Evolutionary conservation across 1,284 basidiomycete genomes (phyloP).

Genomic region (Trichosporon sp.): DNA sequence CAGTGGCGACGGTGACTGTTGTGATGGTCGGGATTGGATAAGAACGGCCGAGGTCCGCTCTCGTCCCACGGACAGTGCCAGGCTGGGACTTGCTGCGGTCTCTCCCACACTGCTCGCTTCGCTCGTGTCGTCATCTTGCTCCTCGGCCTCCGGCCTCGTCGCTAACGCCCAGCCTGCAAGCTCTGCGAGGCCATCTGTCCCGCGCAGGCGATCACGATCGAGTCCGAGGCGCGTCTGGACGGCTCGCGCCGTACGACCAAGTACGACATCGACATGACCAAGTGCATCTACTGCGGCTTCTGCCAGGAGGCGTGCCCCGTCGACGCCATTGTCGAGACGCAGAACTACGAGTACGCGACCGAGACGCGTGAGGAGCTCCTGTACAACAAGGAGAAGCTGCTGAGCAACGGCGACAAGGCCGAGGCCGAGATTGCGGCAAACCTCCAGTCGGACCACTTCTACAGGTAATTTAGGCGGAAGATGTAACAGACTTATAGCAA

Average conservation of each 20-base stretch:
- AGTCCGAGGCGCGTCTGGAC: slow-evolving; percentile 93
- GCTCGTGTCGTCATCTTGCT: neutral
- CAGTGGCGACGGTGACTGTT: neutral
- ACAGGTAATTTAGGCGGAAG: slow-evolving; percentile 27
- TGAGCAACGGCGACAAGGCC: slow-evolving; percentile 92
- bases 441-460: slow-evolving; percentile 65
- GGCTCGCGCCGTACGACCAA: slow-evolving; percentile 95
- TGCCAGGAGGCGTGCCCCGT: slow-evolving; percentile 99
- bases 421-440: slow-evolving; percentile 97
- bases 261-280: slow-evolving; percentile 93
- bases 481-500: slow-evolving; percentile 13
- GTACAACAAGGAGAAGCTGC: slow-evolving; percentile 96
- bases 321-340: slow-evolving; percentile 98
- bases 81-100: neutral
- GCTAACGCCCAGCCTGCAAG: slow-evolving; percentile 77
- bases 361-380: slow-evolving; percentile 97
- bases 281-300: slow-evolving; percentile 97
- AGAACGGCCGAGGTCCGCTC: neutral
- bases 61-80: neutral
- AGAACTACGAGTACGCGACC: slow-evolving; percentile 94
- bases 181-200: slow-evolving; percentile 99
- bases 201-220: slow-evolving; percentile 98
- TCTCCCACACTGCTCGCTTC: neutral
- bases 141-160: neutral
- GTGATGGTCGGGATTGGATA: neutral